Conservation (phyloP, 1,139 yeast genomes). For the Kodamaea sp. region DNA sequence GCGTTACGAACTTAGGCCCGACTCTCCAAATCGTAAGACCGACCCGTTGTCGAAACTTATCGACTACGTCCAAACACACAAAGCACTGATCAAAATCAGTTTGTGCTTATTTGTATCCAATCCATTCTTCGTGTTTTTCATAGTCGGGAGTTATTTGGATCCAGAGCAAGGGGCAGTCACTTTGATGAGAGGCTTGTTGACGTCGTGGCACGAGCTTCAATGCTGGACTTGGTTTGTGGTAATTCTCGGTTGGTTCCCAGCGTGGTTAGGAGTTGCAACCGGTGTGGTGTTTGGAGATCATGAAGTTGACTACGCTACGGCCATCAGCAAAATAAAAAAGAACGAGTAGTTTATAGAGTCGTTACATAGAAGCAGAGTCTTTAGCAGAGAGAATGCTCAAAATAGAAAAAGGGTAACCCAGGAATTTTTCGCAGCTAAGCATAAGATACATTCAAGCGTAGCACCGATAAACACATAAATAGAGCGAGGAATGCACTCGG, state of each 20-base stretch:
- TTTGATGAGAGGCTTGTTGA: conserved; percentile 51
- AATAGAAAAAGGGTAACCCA: no score
- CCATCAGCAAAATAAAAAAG: conserved; percentile 8
- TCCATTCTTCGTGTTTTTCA: conserved; percentile 50
- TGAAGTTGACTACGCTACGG: conserved; percentile 11
- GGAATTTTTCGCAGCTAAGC: no score
- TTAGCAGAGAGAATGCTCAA: no score
- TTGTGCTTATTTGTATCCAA: conserved; percentile 49
- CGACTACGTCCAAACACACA: conserved; percentile 14
- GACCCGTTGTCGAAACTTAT: conserved; percentile 16
- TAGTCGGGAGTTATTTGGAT: conserved; percentile 34
- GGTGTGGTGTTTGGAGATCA: conserved; percentile 35
- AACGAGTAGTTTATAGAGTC: conserved; percentile 1
- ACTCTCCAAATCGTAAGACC: conserved; percentile 2
- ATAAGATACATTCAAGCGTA: no score
- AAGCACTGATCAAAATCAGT: conserved; percentile 27
- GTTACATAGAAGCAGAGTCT: no score
- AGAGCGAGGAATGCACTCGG: no score
- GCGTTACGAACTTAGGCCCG: conserved; percentile 2
- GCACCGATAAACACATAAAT: no score
- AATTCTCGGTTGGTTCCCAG: conserved; percentile 77
- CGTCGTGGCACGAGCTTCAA: conserved; percentile 69
- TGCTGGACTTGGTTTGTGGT: conserved; percentile 89
- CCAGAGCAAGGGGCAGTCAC: conserved; percentile 31
- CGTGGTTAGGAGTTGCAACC: conserved; percentile 62